Evolutionary conservation across 306 rosid species (phyloP), one percentile per base, ranked within the genome.

Genomic region (Corylus heterophylla): DNA sequence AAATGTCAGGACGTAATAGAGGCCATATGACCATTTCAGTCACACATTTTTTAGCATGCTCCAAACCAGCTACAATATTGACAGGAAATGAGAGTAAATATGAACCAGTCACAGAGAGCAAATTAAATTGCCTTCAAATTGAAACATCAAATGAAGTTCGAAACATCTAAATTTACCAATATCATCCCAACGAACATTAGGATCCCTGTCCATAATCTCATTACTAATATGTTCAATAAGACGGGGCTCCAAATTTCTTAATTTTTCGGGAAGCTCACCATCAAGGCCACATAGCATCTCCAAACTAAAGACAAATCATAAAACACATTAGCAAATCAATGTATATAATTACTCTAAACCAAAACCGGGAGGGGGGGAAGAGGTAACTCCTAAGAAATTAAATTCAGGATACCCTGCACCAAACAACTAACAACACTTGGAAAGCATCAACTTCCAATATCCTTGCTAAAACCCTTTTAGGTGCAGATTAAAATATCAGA

Each of bases 191-290:
- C 92, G 94, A 81, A 93, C 99, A 88, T 91, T 90, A 44, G 99
- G 99, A 84, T 91, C 96, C 87, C 79, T 89, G 61, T 93, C 97
- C 99, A 95, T 95, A 69, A 95, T 91, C 91, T 95, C 99, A 45
- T 93, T 95, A 83, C 99, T 95, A 77, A 95, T 86, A 83, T 93
- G 98, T 79, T 95, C 99, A 80, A 95, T 89, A 69, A 95, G 96
- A 82, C 98, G 96, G 74, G 98, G 98, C 69, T 95, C 99, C 89
- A 95, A 78, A 86, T 95, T 95, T 86, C 99, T 89, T 84, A 93
- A 77, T 73, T 93, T 95, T 88, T 95, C 99, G n/a, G 99, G 99
- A 86, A 93, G 94, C 87, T 95, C 99, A 8, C 98, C 98, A 81
- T 95, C 97, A 72, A 96, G 99, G 70, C 99, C 99, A 51, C 90